Percentiles rank a stretch among this genome's conserved stretches.
Evolutionary conservation across 225 moss, liverwort and hornwort species (phyloP).

Genomic region (Thuidium tamariscinum): DNA sequence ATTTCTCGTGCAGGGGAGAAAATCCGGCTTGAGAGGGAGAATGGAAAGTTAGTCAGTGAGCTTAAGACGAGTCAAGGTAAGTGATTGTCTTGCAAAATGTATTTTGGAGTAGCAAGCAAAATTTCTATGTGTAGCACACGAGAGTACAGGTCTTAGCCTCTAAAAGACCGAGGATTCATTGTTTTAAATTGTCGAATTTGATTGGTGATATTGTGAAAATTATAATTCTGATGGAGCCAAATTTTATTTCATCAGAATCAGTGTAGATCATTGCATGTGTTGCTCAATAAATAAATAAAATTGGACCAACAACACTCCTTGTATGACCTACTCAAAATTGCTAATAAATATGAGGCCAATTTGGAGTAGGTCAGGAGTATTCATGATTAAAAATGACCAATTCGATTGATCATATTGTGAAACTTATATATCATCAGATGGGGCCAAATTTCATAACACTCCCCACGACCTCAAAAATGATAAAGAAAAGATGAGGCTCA

Average conservation of each 20-base stretch:
- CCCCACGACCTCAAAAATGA: background rate
- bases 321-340: background rate
- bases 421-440: background rate
- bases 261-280: background rate
- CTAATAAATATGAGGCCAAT: background rate
- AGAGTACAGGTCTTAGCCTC: background rate
- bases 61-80: slow-evolving; percentile 49
- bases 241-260: background rate
- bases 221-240: background rate
- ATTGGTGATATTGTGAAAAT: background rate
- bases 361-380: background rate
- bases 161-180: background rate
- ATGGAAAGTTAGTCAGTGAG: slow-evolving; percentile 25
- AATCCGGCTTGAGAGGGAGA: slow-evolving; percentile 30
- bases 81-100: background rate
- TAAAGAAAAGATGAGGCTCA: background rate
- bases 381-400: background rate
- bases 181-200: background rate
- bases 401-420: background rate
- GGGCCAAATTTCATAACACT: background rate
- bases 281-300: background rate
- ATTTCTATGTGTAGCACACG: background rate
- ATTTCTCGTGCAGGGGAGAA: slow-evolving; percentile 23
- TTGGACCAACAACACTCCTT: background rate
- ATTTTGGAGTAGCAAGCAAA: background rate